Evolutionary conservation across 495 filamentous ascomycete genomes (phyloP), one percentile per base, ranked within the genome.

Genomic region (Penicillium chermesinum): DNA sequence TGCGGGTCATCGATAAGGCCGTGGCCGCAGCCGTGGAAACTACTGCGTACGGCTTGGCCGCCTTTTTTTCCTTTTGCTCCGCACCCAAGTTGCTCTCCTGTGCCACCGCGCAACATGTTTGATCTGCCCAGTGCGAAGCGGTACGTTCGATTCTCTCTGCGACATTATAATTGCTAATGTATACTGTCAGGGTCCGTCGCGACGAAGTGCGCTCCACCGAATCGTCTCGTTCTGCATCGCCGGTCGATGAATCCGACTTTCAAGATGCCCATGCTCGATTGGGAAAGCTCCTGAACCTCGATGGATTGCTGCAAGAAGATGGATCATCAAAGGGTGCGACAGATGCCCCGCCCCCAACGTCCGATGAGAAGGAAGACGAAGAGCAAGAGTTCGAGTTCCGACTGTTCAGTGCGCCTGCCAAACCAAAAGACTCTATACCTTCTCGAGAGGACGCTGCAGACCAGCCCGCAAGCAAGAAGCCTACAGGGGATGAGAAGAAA

Each of bases 341-440:
- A 30, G 17, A 20, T 16, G 7, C 15, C 12, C 46, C 38, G 7
- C 41, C 44, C 1, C 37, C 19, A 13, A 38, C 41, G 0, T 43
- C 17, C 8, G 34, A 38, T 16, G 46, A 59, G 1, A 30, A n/a
- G 5, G 69, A 73, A 18, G 70, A 68, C 1, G 69, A 70, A 25
- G 72, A 74, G 46, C 66, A 75, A 52, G 72, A 73, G 47, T 75
- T 73, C 52, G 70, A 73, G 38, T 75, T 75, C 51, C 67, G 72
- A 3, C 48, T 75, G 19, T 75, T 75, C 62, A 70, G 64, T 40
- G 67, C 63, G 7, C 67, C 69, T 2, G 41, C 50, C 3, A 61
- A 54, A 32, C 38, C 42, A 8, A 57, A 49, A 34, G 35, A 51
- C 4, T 36, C 45, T 12, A 40, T 41, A 5, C 25, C 25, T 30